Evolutionary conservation across 495 filamentous ascomycete genomes (phyloP).

Genomic region (Penicillium malachiteum): DNA sequence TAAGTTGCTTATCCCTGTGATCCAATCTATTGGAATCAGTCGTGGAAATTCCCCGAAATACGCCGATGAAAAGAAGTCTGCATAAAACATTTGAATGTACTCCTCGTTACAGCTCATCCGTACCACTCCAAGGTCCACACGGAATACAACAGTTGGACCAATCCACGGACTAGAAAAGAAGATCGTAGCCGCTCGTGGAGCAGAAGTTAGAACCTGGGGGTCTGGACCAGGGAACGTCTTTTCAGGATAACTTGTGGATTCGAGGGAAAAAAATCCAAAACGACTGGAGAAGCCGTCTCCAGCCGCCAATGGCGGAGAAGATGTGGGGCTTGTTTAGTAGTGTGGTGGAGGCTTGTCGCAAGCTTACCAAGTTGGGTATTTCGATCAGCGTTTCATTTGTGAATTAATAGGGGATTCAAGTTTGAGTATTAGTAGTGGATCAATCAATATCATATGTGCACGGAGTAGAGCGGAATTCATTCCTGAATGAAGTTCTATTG

Average conservation of each 20-base stretch:
- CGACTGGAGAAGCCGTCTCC: constrained; percentile 2
- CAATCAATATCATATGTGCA: no score
- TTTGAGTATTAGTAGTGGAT: no score
- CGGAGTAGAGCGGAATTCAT: no score
- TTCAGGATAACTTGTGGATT: neutral
- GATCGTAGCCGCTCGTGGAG: constrained; percentile 11
- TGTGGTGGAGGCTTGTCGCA: constrained; percentile 17
- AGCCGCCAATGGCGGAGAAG: constrained; percentile 23
- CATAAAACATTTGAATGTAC: no score
- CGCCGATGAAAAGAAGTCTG: constrained; percentile 2
- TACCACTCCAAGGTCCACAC: neutral
- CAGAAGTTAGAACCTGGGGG: neutral
- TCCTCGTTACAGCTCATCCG: neutral
- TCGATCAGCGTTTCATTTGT: constrained; percentile 3
- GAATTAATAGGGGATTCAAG: no score
- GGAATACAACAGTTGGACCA: neutral
- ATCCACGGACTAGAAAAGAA: neutral
- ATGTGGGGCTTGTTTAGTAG: constrained; percentile 4
- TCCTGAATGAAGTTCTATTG: no score
- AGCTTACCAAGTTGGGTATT: constrained; percentile 5
- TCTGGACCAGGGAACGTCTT: neutral
- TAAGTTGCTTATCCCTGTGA: neutral
- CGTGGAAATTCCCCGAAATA: constrained; percentile 14
- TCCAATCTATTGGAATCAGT: neutral
- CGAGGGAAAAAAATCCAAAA: neutral